Evolutionary conservation across 2,329 filamentous ascomycete genomes (phyloP).

Genomic region (Orbilia quercus): DNA sequence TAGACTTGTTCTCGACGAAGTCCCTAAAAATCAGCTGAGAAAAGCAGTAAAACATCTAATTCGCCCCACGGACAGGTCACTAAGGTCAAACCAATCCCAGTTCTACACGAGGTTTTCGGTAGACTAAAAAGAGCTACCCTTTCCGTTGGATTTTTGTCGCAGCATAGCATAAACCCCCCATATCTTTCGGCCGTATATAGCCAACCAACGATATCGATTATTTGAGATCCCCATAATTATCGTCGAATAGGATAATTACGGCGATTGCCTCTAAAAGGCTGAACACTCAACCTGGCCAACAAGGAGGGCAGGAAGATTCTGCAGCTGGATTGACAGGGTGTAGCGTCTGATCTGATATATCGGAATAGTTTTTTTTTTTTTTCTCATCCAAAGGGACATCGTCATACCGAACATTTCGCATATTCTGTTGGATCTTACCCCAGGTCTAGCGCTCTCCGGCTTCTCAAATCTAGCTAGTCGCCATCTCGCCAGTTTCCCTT

Average conservation of each 20-base stretch:
- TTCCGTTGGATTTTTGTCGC: conserved; percentile 46
- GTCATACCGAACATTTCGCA: conserved; percentile 37
- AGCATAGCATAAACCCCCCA: conserved; percentile 26
- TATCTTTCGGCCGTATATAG: conserved; percentile 44
- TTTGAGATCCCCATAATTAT: conserved; percentile 44
- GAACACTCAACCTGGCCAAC: conserved; percentile 45
- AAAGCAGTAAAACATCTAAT: conserved; percentile 28
- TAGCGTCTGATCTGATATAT: conserved; percentile 39
- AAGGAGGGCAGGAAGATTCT: conserved; percentile 50
- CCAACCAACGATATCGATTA: conserved; percentile 47
- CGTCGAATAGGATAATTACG: conserved; percentile 57
- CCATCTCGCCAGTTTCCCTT: conserved; percentile 27
- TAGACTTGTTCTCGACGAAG: background rate
- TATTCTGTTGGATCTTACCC: conserved; percentile 27
- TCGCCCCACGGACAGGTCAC: conserved; percentile 49
- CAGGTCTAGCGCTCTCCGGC: conserved; percentile 25
- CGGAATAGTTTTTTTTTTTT: too few relatives aligned
- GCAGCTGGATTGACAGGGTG: conserved; percentile 37
- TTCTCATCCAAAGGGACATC: conserved; percentile 37
- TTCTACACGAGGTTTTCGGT: conserved; percentile 50
- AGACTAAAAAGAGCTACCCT: conserved; percentile 36
- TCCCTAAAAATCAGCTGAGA: conserved; percentile 23
- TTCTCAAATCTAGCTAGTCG: conserved; percentile 47
- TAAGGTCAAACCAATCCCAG: conserved; percentile 45
- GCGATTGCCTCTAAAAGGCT: conserved; percentile 41